A percentile compares a stretch with the other conserved stretches of the same genome.
These are phyloP conservation scores for Vinca minor DNA, from an alignment of 257 asterid species.

Conservation along the genomic window DNA sequence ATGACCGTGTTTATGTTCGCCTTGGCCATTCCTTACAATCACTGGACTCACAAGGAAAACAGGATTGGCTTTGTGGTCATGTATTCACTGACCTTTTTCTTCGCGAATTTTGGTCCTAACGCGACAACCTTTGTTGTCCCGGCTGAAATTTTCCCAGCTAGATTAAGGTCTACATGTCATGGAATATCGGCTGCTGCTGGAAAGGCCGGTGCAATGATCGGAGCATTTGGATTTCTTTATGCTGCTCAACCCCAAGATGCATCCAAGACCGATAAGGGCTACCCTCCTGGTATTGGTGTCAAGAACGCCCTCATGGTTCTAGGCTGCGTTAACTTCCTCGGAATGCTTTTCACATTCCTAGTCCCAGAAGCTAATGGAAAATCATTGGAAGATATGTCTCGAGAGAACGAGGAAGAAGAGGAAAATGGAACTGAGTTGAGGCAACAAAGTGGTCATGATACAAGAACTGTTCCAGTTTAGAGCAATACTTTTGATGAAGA, in stretches of 20 bases:
- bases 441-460: neutral
- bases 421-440: conserved; percentile 10
- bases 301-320: conserved; percentile 31
- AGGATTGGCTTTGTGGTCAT: conserved; percentile 33
- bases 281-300: conserved; percentile 36
- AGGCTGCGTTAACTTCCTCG: conserved; percentile 22
- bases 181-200: conserved; percentile 45
- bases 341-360: conserved; percentile 29
- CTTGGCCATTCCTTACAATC: conserved; percentile 31
- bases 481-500: neutral
- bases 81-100: conserved; percentile 38
- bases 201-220: conserved; percentile 37
- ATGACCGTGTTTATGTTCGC: conserved; percentile 42
- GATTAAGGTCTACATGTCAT: conserved; percentile 41
- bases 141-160: conserved; percentile 38
- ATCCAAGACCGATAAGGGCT: conserved; percentile 25
- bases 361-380: conserved; percentile 40
- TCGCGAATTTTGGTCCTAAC: conserved; percentile 42
- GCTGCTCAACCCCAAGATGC: conserved; percentile 25
- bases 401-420: conserved; percentile 22
- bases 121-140: conserved; percentile 43
- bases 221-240: conserved; percentile 39
- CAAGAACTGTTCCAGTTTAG: neutral
- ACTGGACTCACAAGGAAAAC: conserved; percentile 25
- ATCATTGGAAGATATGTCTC: conserved; percentile 32